Percentiles rank a stretch among this genome's conserved stretches.
These are phyloP conservation scores for Hypoxylon sp. DNA, from an alignment of 2,329 filamentous ascomycete species.

Conservation along the genomic window DNA sequence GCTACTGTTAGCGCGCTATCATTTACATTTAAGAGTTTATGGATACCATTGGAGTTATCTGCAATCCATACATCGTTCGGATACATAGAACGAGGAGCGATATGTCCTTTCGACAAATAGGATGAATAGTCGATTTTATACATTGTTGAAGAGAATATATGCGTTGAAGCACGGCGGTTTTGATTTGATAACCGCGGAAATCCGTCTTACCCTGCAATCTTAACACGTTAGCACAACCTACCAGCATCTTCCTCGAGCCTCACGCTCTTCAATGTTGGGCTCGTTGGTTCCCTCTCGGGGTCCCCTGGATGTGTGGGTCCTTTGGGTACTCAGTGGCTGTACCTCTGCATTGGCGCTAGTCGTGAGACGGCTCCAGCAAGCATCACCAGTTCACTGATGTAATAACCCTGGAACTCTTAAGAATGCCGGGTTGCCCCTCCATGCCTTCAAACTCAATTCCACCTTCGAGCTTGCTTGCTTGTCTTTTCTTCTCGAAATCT, in stretches of 20 bases:
- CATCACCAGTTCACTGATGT: constrained; percentile 40
- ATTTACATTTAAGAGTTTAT: background rate
- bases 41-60: background rate
- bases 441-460: constrained; percentile 30
- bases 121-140: background rate
- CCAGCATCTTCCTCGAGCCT: constrained; percentile 17
- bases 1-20: constrained; percentile 12
- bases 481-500: constrained; percentile 5
- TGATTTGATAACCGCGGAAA: background rate
- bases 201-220: background rate
- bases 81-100: background rate
- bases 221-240: constrained; percentile 14
- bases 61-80: background rate
- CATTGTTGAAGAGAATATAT: background rate
- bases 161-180: background rate
- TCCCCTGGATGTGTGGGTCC: constrained; percentile 13
- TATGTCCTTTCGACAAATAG: background rate
- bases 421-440: constrained; percentile 33
- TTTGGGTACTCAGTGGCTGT: constrained; percentile 25
- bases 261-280: background rate
- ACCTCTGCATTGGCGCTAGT: constrained; percentile 22
- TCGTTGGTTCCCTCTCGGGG: constrained; percentile 23
- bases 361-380: constrained; percentile 9
- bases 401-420: constrained; percentile 27
- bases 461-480: constrained; percentile 8